Percentiles rank a stretch among this genome's conserved stretches.
Conservation (phyloP, 768 basidiomycete species). For the Mycena vitilis region DNA sequence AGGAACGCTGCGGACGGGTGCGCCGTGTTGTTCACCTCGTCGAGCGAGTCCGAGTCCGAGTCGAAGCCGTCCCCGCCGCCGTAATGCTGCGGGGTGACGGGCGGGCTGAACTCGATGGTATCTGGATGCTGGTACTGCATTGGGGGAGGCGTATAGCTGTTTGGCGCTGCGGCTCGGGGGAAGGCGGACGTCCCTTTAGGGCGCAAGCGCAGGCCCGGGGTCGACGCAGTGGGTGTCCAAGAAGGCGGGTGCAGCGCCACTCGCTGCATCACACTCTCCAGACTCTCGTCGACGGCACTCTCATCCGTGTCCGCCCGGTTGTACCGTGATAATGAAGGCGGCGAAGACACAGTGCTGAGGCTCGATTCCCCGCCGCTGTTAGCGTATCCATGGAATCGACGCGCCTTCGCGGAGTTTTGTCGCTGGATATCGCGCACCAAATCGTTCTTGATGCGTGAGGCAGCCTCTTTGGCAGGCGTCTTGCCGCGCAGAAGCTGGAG, state of each 20-base stretch:
- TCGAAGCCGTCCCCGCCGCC: slow-evolving; percentile 49
- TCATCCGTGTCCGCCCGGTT: slow-evolving; percentile 56
- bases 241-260: slow-evolving; percentile 60
- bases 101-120: background rate
- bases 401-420: slow-evolving; percentile 46
- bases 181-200: slow-evolving; percentile 39
- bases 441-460: slow-evolving; percentile 73
- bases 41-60: slow-evolving; percentile 72
- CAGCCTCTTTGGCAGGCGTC: slow-evolving; percentile 81
- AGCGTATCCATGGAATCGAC: slow-evolving; percentile 43
- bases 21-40: slow-evolving; percentile 66
- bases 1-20: slow-evolving; percentile 81
- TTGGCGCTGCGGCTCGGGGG: slow-evolving; percentile 6
- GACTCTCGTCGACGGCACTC: slow-evolving; percentile 64
- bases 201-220: slow-evolving; percentile 46
- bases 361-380: slow-evolving; percentile 63
- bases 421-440: slow-evolving; percentile 67
- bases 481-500: slow-evolving; percentile 62
- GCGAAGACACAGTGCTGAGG: slow-evolving; percentile 75
- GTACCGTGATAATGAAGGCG: slow-evolving; percentile 80
- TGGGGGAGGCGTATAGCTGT: background rate
- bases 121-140: slow-evolving; percentile 28
- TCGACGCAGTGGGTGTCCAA: slow-evolving; percentile 40
- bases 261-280: slow-evolving; percentile 78
- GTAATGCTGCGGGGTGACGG: slow-evolving; percentile 27